Evolutionary conservation across 1,139 yeast genomes (phyloP).

Genomic region (Ogataea hybrid): DNA sequence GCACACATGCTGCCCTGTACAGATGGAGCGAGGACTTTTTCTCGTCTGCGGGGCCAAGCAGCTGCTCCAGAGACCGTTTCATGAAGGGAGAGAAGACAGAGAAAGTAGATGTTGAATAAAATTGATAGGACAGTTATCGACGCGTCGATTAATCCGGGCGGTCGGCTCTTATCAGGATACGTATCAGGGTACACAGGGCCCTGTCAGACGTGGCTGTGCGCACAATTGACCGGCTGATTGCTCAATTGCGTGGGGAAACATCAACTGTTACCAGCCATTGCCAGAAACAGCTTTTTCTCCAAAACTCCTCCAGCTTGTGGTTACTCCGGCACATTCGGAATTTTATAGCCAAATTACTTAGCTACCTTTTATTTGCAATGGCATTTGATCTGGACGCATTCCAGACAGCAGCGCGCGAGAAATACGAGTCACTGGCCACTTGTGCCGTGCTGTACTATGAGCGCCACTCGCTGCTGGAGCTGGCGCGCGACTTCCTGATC

Average conservation of each 20-base stretch:
- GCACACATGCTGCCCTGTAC: conserved; percentile 57
- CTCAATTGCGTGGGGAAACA: too few relatives aligned
- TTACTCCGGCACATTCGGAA: neutral
- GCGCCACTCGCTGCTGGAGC: conserved; percentile 1
- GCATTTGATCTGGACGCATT: neutral
- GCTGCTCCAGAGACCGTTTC: conserved; percentile 8
- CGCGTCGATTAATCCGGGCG: conserved; percentile 1
- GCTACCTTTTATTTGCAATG: neutral
- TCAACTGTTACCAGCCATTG: too few relatives aligned
- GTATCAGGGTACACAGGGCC: too few relatives aligned
- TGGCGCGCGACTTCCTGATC: conserved; percentile 6
- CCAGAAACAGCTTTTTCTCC: too few relatives aligned
- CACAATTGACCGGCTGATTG: too few relatives aligned
- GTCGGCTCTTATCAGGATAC: too few relatives aligned
- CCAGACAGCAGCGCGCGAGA: neutral
- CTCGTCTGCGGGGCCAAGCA: conserved; percentile 4
- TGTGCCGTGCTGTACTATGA: conserved; percentile 3
- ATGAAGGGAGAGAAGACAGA: neutral
- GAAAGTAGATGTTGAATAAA: neutral
- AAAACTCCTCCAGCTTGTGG: too few relatives aligned
- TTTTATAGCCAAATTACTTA: neutral
- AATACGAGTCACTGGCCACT: neutral
- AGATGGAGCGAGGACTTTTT: conserved; percentile 5
- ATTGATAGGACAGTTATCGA: neutral
- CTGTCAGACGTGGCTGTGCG: too few relatives aligned